Conservation (phyloP, 495 filamentous ascomycete species). For the Aspergillus steynii region DNA sequence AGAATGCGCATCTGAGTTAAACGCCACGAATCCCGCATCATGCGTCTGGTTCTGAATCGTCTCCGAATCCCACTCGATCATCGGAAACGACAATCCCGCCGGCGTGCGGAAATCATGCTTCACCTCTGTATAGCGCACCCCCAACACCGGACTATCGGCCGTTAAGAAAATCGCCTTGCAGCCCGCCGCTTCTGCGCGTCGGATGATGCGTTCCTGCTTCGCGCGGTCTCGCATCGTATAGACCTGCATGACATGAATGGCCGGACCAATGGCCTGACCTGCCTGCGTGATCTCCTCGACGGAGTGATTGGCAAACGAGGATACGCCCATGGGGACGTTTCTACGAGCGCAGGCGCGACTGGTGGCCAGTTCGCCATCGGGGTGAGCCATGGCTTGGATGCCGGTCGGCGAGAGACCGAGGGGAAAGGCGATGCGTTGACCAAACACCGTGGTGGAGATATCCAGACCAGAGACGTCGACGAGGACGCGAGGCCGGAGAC, state of each 20-base stretch:
- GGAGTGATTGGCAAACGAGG: background rate
- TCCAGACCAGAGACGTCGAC: constrained; percentile 3
- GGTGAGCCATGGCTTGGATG: background rate
- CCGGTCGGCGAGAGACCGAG: background rate
- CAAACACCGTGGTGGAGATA: constrained; percentile 1
- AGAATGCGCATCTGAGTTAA: constrained; percentile 68
- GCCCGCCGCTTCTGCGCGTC: constrained; percentile 1
- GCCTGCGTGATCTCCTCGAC: constrained; percentile 9
- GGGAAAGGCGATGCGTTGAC: background rate
- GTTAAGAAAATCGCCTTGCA: constrained; percentile 6
- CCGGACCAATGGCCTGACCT: constrained; percentile 27
- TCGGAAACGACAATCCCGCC: background rate
- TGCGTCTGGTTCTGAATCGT: background rate
- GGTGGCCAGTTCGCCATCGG: constrained; percentile 3
- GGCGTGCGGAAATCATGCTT: background rate
- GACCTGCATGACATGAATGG: constrained; percentile 21
- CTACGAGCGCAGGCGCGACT: background rate
- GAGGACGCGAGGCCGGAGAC: constrained; percentile 10
- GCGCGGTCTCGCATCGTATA: background rate
- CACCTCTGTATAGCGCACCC: background rate
- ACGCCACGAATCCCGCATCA: constrained; percentile 49
- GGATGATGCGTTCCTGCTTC: background rate
- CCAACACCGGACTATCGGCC: constrained; percentile 3
- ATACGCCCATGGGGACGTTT: background rate
- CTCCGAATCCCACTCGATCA: constrained; percentile 45